Percentiles rank a stretch among this genome's conserved stretches.
phyloP scores from a whole-genome alignment of 495 filamentous ascomycete species.

The Penicillium cosmopolitanum region DNA sequence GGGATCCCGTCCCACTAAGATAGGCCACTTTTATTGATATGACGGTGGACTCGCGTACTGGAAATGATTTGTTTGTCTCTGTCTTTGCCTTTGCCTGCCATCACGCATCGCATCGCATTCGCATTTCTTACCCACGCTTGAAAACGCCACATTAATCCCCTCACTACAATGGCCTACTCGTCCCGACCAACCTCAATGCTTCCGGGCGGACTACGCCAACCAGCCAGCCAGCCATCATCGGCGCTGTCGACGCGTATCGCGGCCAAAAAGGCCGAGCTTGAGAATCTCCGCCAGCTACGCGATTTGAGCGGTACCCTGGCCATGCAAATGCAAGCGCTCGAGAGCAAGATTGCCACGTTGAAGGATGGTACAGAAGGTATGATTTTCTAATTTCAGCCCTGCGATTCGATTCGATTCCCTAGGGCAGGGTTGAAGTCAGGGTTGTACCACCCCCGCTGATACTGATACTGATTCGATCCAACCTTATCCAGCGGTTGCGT shows the following conservation, averaged over 20 bases:
- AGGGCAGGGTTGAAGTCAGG: no score
- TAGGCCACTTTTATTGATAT: no score
- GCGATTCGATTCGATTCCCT: not conserved
- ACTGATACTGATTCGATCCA: slow-evolving; percentile 7
- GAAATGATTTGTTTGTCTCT: not conserved
- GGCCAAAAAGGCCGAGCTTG: slow-evolving; percentile 91
- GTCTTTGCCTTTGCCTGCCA: slow-evolving; percentile 8
- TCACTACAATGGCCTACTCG: slow-evolving; percentile 56
- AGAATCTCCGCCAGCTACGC: slow-evolving; percentile 82
- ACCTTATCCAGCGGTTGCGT: slow-evolving; percentile 71
- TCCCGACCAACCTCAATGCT: slow-evolving; percentile 53
- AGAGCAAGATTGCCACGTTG: slow-evolving; percentile 84
- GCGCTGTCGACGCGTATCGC: slow-evolving; percentile 83
- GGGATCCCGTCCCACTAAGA: no score
- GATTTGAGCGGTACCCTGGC: slow-evolving; percentile 88
- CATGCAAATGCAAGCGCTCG: slow-evolving; percentile 86
- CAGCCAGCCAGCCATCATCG: slow-evolving; percentile 71
- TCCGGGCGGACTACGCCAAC: slow-evolving; percentile 41
- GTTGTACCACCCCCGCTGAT: no score
- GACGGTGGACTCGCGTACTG: no score
- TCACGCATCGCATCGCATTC: not conserved
- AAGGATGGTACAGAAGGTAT: slow-evolving; percentile 91
- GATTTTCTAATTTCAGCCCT: slow-evolving; percentile 3
- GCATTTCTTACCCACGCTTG: not conserved
- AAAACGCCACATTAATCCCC: slow-evolving; percentile 10